phyloP scores from a whole-genome alignment of 352 stramenopile species.

The Aphanomyces astaci region DNA sequence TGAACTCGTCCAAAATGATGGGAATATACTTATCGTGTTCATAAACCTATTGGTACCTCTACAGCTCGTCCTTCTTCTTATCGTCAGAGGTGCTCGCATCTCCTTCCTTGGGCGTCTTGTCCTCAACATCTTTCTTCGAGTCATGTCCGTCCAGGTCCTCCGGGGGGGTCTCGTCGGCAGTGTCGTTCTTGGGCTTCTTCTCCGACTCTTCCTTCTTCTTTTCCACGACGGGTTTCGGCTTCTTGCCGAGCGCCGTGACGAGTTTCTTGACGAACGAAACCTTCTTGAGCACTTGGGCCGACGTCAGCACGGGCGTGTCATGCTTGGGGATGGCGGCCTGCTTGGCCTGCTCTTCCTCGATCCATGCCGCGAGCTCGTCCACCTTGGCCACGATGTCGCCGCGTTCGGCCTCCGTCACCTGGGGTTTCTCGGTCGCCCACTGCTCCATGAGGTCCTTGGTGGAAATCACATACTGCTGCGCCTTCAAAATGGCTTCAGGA shows the following conservation, averaged over 20 bases:
- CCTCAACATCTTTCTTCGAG: not conserved
- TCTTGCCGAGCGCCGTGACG: conserved; percentile 74
- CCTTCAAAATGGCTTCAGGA: conserved; percentile 70
- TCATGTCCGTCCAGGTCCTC: not conserved
- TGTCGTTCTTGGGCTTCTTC: conserved; percentile 24
- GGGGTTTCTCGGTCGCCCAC: conserved; percentile 56
- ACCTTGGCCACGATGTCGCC: conserved; percentile 82
- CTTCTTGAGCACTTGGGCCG: conserved; percentile 77
- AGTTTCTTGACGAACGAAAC: conserved; percentile 81
- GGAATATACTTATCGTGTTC: no score
- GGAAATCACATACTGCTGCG: conserved; percentile 49
- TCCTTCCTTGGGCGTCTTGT: conserved; percentile 26
- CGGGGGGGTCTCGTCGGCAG: not conserved
- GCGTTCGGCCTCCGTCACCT: conserved; percentile 88
- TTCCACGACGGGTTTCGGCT: conserved; percentile 41
- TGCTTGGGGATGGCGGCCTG: conserved; percentile 58
- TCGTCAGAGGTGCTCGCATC: conserved; percentile 14
- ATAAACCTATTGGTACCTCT: no score
- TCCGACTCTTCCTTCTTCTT: conserved; percentile 35
- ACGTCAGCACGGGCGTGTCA: conserved; percentile 78
- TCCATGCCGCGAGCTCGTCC: conserved; percentile 70
- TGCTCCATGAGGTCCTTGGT: conserved; percentile 53
- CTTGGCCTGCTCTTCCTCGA: conserved; percentile 61
- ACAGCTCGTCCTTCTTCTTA: conserved; percentile 18
- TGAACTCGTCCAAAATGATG: no score